Evolutionary conservation across 225 moss, liverwort and hornwort genomes (phyloP), one percentile per base, ranked within the genome.

Genomic region (Marchantia paleacea): DNA sequence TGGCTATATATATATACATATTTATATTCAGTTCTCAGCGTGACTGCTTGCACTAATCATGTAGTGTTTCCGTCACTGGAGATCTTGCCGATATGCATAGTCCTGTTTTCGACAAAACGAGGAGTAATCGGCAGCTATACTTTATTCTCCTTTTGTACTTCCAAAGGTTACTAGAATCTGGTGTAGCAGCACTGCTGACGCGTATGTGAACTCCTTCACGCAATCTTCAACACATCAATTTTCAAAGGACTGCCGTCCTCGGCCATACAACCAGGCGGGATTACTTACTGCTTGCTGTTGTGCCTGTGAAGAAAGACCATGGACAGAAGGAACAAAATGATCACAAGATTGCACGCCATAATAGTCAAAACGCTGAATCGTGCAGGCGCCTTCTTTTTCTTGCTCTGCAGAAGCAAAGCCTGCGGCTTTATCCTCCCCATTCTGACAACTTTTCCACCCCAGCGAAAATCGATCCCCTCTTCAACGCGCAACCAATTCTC

Each of bases 341-440:
- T 25, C 26, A 92, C 90, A 51, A 91, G 79, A 25, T 85, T 87
- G 76, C 91, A 85, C 55, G 88, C 88, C 29, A 87, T 91, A 26
- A 97, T 76, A 0, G 86, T 88, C 14, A 84, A 86, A 28, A 89
- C 72, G 81, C 89, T 93, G 55, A 91, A 71, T 55, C 86, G 82
- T 25, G 88, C 86, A 11, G 93, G 94, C 0, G 79, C 91, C 69
- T 92, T 97, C 90, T 92, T 91, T 79, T 80, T 90, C 85, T 93
- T 94, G 68, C 90, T 94, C 75, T 91, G 91, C 78, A 88, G 86
- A 82, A 96, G 69, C 85, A 96, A 85, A 47, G 73, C 88, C 62
- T 89, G 86, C 9, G 92, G 94, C 70, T 92, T 93, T 77, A 94
- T 81, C 78, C 91, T 91, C 80, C 84, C 90, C 92, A 94, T 96